Evolutionary conservation across 495 filamentous ascomycete species (phyloP).

Genomic region (Trypethelium eluteriae): DNA sequence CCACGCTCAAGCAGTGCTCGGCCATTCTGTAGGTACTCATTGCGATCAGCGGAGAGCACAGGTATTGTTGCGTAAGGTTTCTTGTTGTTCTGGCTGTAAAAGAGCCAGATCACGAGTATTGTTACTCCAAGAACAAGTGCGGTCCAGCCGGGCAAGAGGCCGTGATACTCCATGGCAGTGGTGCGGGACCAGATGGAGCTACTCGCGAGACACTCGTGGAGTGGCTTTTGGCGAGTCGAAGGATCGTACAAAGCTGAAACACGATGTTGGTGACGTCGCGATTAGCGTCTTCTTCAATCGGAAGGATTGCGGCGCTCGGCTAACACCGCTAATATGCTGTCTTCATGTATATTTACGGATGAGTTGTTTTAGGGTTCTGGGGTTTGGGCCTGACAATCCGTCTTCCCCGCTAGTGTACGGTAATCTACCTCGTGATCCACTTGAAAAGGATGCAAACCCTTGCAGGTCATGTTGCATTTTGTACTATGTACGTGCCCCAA

Average conservation of each 20-base stretch:
- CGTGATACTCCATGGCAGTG: slow-evolving; percentile 10
- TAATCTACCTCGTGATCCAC: neutral
- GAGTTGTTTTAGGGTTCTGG: neutral
- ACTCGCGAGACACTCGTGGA: slow-evolving; percentile 9
- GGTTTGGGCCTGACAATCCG: neutral
- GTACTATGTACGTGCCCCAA: slow-evolving; percentile 3
- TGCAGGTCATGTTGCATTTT: neutral
- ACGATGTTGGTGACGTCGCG: slow-evolving; percentile 9
- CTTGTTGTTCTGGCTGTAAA: slow-evolving; percentile 9
- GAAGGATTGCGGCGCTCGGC: slow-evolving; percentile 8
- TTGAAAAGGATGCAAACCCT: slow-evolving; percentile 1
- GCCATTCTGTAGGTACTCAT: slow-evolving; percentile 5
- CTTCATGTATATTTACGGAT: slow-evolving; percentile 4
- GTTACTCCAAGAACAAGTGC: slow-evolving; percentile 10
- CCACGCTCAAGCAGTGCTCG: slow-evolving; percentile 5
- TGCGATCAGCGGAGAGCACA: slow-evolving; percentile 7
- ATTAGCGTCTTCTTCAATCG: slow-evolving; percentile 8
- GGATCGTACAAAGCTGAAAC: slow-evolving; percentile 8
- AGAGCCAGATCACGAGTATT: slow-evolving; percentile 10
- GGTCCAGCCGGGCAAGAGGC: slow-evolving; percentile 8
- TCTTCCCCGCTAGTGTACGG: neutral
- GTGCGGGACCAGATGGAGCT: slow-evolving; percentile 8
- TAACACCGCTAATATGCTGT: neutral
- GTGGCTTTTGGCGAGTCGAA: slow-evolving; percentile 10
- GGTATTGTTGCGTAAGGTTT: slow-evolving; percentile 10